Conservation (phyloP, 306 rosid species). For the Acacia confusa region DNA sequence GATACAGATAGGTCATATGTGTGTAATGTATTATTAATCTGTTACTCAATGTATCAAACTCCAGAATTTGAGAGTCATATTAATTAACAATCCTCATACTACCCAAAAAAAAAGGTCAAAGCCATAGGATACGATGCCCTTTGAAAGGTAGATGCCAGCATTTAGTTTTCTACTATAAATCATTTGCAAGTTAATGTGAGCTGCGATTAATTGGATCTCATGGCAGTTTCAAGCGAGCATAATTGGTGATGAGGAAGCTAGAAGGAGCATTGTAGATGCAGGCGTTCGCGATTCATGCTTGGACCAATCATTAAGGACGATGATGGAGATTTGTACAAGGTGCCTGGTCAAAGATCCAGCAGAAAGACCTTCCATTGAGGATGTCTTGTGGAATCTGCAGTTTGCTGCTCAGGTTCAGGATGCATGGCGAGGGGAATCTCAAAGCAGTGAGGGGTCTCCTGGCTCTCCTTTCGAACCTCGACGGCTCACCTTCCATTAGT, state of each 20-base stretch:
- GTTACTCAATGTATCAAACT: not conserved
- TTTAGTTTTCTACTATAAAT: not conserved
- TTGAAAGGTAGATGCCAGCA: slow-evolving; percentile 3
- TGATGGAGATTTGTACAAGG: slow-evolving; percentile 77
- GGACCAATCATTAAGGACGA: slow-evolving; percentile 84
- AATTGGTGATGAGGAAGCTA: slow-evolving; percentile 55
- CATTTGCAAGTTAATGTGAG: slow-evolving; percentile 1
- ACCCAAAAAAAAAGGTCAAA: not conserved
- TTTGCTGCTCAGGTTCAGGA: slow-evolving; percentile 85
- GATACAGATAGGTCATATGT: not conserved
- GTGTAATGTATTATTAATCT: not conserved
- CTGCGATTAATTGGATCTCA: not conserved
- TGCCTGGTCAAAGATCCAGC: slow-evolving; percentile 47
- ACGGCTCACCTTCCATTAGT: slow-evolving; percentile 39
- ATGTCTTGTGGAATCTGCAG: slow-evolving; percentile 78
- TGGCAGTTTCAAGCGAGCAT: slow-evolving; percentile 73
- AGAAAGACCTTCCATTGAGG: slow-evolving; percentile 73
- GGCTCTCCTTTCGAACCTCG: slow-evolving; percentile 52
- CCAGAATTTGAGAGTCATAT: not conserved
- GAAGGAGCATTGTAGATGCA: slow-evolving; percentile 73
- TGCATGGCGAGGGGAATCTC: slow-evolving; percentile 70
- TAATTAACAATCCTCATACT: not conserved
- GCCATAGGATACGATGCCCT: not conserved
- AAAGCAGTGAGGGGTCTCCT: slow-evolving; percentile 70
- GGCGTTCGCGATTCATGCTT: slow-evolving; percentile 52